Evolutionary conservation across 208 protist species (phyloP).

Genomic region (Naegleria gruberi): DNA sequence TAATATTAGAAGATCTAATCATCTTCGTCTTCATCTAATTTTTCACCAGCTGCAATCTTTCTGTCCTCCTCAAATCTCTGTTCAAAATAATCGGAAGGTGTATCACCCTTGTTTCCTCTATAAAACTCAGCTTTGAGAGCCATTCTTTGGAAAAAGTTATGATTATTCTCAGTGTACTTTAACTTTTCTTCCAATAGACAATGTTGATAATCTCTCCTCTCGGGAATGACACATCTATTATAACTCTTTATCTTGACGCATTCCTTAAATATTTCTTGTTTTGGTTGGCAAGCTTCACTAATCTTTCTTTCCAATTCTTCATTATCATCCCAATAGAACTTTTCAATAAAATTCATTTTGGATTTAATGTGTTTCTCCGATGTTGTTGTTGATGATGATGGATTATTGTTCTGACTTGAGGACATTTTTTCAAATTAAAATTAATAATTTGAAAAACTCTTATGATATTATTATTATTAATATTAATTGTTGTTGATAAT

Average conservation of each 20-base stretch:
- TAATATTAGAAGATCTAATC: too few relatives aligned
- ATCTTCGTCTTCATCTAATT: not conserved
- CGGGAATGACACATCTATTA: not conserved
- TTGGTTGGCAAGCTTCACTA: not conserved
- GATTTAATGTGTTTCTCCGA: too few relatives aligned
- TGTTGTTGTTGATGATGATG: too few relatives aligned
- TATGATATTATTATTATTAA: too few relatives aligned
- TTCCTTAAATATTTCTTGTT: not conserved
- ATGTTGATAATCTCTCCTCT: not conserved
- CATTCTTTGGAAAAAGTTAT: not conserved
- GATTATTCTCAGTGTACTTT: not conserved
- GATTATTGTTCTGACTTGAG: too few relatives aligned
- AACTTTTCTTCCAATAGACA: not conserved
- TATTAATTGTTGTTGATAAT: too few relatives aligned
- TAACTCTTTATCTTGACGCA: not conserved
- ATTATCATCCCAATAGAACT: not conserved
- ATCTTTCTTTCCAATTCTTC: not conserved
- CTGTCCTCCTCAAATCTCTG: not conserved
- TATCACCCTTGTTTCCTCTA: not conserved
- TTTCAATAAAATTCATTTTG: conserved; percentile 1
- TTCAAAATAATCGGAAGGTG: not conserved
- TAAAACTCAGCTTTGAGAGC: not conserved
- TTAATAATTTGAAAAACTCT: too few relatives aligned
- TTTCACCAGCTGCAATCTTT: not conserved
- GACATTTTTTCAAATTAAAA: too few relatives aligned